A percentile compares a stretch with the other conserved stretches of the same genome.
phyloP scores from a whole-genome alignment of 352 stramenopile species.

The Phytophthora ramorum region DNA sequence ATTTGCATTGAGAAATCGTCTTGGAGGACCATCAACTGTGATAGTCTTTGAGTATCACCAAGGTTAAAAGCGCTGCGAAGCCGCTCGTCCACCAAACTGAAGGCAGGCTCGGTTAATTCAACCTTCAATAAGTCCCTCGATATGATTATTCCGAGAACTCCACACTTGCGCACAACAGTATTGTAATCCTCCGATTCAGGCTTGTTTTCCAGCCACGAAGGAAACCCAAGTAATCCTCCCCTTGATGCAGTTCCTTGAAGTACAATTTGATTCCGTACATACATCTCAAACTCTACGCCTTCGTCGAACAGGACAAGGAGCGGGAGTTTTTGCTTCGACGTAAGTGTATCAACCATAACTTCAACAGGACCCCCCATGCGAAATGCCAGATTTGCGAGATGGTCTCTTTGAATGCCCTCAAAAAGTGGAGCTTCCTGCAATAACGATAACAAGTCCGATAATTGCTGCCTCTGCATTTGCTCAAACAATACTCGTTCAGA shows the following conservation, averaged over 20 bases:
- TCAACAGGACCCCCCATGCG: constrained; percentile 16
- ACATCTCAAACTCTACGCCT: constrained; percentile 25
- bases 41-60: constrained; percentile 11
- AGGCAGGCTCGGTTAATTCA: constrained; percentile 9
- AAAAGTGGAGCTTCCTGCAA: constrained; percentile 26
- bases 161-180: constrained; percentile 11
- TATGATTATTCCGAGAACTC: constrained; percentile 15
- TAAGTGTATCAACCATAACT: constrained; percentile 2
- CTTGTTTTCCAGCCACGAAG: constrained; percentile 10
- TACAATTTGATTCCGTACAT: neutral
- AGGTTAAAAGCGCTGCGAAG: constrained; percentile 5
- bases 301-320: constrained; percentile 22
- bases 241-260: constrained; percentile 16
- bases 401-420: constrained; percentile 17
- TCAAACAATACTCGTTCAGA: constrained; percentile 25
- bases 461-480: constrained; percentile 3
- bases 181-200: neutral
- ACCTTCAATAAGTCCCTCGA: constrained; percentile 16
- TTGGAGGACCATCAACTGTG: constrained; percentile 2
- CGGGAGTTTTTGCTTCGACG: constrained; percentile 6
- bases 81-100: constrained; percentile 11
- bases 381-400: constrained; percentile 30
- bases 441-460: constrained; percentile 25
- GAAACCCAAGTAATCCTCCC: constrained; percentile 26
- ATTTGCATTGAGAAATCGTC: neutral